Evolutionary conservation across 345 rosid species (phyloP).

Genomic region (Eutrema japonicum): DNA sequence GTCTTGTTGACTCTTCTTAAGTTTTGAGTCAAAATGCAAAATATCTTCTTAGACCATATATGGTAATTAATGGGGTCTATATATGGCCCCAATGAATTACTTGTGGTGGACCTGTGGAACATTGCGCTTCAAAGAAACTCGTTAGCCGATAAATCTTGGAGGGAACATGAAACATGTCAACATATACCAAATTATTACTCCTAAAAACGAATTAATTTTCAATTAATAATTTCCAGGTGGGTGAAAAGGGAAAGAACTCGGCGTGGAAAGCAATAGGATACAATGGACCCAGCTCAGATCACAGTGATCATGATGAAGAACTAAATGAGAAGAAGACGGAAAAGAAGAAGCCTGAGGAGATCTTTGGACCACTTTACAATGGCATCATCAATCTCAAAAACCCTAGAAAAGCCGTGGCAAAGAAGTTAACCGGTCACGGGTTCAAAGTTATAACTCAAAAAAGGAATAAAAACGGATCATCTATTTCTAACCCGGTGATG

Average conservation of each 20-base stretch:
- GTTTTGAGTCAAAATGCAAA: conserved; percentile 10
- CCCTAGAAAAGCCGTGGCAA: conserved; percentile 51
- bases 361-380: conserved; percentile 64
- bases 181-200: conserved; percentile 6
- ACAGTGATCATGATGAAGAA: conserved; percentile 42
- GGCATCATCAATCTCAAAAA: conserved; percentile 56
- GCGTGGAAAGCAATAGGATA: conserved; percentile 84
- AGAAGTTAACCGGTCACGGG: conserved; percentile 49
- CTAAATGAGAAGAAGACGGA: conserved; percentile 35
- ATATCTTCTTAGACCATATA: not conserved
- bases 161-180: conserved; percentile 22
- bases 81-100: not conserved
- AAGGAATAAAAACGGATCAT: conserved; percentile 15
- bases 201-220: not conserved
- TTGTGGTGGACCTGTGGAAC: conserved; percentile 28
- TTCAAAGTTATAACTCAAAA: conserved; percentile 48
- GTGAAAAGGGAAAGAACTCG: conserved; percentile 57
- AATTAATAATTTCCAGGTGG: conserved; percentile 48
- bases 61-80: conserved; percentile 5
- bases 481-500: conserved; percentile 45
- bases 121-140: not conserved
- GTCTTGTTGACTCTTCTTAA: not conserved
- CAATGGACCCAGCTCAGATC: conserved; percentile 58
- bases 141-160: not conserved
- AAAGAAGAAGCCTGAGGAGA: conserved; percentile 44